A percentile compares a stretch with the other conserved stretches of the same genome.
Evolutionary conservation across 768 basidiomycete species (phyloP).

Genomic region (Termitomyces sp.): DNA sequence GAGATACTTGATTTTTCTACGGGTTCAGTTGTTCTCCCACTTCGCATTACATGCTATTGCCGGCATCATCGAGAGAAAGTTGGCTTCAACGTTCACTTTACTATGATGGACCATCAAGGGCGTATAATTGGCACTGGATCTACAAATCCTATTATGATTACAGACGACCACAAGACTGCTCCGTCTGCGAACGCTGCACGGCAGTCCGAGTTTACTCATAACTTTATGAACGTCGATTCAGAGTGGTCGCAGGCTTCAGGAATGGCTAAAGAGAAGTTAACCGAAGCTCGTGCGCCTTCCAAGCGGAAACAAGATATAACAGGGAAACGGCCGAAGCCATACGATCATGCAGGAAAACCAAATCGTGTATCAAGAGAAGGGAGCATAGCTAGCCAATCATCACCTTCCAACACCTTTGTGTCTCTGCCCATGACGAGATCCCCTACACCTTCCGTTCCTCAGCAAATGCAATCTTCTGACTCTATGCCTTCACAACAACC

Average conservation of each 20-base stretch:
- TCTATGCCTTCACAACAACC: conserved; percentile 21
- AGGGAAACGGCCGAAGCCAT: conserved; percentile 68
- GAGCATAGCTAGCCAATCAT: conserved; percentile 46
- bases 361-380: conserved; percentile 43
- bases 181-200: conserved; percentile 22
- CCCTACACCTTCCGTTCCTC: conserved; percentile 34
- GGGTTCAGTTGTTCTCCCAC: conserved; percentile 85
- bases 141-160: conserved; percentile 95
- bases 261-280: conserved; percentile 21
- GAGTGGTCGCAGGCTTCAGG: conserved; percentile 44
- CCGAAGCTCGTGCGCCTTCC: conserved; percentile 33
- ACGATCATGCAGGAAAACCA: conserved; percentile 48
- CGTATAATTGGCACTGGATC: conserved; percentile 75
- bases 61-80: conserved; percentile 97
- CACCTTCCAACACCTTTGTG: conserved; percentile 39
- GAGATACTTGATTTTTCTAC: conserved; percentile 84
- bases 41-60: conserved; percentile 97
- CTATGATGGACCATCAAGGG: conserved; percentile 75
- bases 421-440: conserved; percentile 39
- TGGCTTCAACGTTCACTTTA: conserved; percentile 89
- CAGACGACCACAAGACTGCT: conserved; percentile 95
- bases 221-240: conserved; percentile 31
- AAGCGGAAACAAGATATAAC: conserved; percentile 46
- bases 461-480: conserved; percentile 24
- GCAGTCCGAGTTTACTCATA: conserved; percentile 25